Percentiles rank a stretch among this genome's conserved stretches.
Evolutionary conservation across 1,139 yeast genomes (phyloP).

Genomic region (Waltiozyma sp.): DNA sequence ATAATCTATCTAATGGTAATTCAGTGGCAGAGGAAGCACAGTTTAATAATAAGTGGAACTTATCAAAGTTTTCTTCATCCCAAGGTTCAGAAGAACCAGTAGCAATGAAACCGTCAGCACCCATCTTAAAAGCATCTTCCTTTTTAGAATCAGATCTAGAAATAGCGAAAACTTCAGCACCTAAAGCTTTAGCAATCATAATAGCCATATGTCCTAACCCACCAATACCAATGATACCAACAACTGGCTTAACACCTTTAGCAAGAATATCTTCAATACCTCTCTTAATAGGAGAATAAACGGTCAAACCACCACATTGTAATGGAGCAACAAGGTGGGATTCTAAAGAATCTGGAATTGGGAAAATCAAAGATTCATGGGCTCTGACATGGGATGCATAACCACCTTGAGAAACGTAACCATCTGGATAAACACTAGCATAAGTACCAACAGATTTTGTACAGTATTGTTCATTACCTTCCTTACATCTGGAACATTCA

Average conservation of each 20-base stretch:
- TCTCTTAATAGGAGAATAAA: constrained; percentile 39
- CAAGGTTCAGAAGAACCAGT: constrained; percentile 33
- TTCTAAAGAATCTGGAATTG: constrained; percentile 35
- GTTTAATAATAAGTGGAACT: constrained; percentile 36
- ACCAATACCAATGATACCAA: constrained; percentile 49
- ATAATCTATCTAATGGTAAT: constrained; percentile 26
- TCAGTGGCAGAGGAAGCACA: constrained; percentile 38
- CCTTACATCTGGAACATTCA: constrained; percentile 33
- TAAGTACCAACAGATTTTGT: constrained; percentile 31
- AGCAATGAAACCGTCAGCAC: constrained; percentile 42
- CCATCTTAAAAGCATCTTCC: constrained; percentile 40
- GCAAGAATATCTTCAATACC: constrained; percentile 25
- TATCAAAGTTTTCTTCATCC: constrained; percentile 23
- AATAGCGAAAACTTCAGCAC: constrained; percentile 45
- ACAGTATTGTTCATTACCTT: constrained; percentile 38
- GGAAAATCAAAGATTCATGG: constrained; percentile 35
- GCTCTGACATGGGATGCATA: constrained; percentile 39
- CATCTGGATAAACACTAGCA: constrained; percentile 30
- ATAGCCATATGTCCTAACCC: constrained; percentile 54
- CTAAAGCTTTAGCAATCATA: constrained; percentile 45
- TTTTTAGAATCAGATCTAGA: constrained; percentile 39
- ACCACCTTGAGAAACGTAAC: constrained; percentile 42
- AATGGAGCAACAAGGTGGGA: constrained; percentile 36
- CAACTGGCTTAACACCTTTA: constrained; percentile 25
- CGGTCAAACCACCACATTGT: constrained; percentile 44